Evolutionary conservation across 1,284 basidiomycete species (phyloP).

Genomic region (Meira miltonrushii): DNA sequence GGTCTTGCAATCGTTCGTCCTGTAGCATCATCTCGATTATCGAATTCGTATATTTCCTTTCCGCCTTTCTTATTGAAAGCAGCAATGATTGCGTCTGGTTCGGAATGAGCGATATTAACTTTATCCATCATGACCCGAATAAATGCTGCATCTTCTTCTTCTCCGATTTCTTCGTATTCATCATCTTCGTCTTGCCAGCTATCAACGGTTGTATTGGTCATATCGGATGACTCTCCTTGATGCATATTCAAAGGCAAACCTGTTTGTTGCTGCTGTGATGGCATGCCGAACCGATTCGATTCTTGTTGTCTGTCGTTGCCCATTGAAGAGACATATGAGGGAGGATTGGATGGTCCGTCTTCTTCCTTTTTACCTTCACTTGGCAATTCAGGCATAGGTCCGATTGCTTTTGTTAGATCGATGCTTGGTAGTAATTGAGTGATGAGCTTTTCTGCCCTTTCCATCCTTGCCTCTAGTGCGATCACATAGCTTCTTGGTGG

Average conservation of each 20-base stretch:
- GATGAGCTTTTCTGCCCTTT: constrained; percentile 36
- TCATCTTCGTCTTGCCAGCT: not conserved
- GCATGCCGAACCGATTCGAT: constrained; percentile 1
- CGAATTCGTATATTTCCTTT: not conserved
- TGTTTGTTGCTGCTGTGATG: not conserved
- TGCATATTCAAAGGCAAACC: too few species aligned
- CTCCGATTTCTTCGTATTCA: constrained; percentile 23
- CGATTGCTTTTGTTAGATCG: constrained; percentile 40
- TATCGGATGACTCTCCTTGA: too few species aligned
- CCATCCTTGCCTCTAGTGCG: constrained; percentile 42
- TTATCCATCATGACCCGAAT: constrained; percentile 1
- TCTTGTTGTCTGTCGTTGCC: not conserved
- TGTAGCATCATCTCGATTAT: not conserved
- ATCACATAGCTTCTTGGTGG: constrained; percentile 37
- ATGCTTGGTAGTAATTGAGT: constrained; percentile 34
- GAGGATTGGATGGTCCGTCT: not conserved
- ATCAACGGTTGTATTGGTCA: too few species aligned
- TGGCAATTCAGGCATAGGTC: constrained; percentile 33
- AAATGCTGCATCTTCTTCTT: constrained; percentile 20
- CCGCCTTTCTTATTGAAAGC: not conserved
- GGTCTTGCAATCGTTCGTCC: not conserved
- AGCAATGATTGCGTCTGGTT: not conserved
- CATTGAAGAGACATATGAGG: not conserved
- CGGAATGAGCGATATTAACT: constrained; percentile 24
- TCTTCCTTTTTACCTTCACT: constrained; percentile 24